Conservation (phyloP, 148 eudicot species). For the Fagopyrum esculentum region DNA sequence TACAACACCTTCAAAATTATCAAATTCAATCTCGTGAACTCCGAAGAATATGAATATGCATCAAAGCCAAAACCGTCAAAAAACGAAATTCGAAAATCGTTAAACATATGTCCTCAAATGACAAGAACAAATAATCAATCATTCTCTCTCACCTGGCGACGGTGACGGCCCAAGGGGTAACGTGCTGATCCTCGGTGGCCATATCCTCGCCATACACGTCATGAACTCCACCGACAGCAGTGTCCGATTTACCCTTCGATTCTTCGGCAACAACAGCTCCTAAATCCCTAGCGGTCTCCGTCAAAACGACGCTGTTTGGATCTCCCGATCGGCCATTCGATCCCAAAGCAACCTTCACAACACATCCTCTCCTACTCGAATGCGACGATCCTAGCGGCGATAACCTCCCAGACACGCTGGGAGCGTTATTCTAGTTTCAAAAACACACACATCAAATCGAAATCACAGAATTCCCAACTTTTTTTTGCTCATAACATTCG, state of each 20-base stretch:
- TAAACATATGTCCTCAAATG: not conserved
- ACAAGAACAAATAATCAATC: not conserved
- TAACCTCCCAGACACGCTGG: conserved; percentile 42
- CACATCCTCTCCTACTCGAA: conserved; percentile 25
- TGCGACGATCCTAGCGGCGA: conserved; percentile 28
- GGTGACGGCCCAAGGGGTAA: conserved; percentile 87
- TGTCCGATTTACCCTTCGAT: conserved; percentile 25
- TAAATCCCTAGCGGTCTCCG: conserved; percentile 28
- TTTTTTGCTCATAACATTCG: not conserved
- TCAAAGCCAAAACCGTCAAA: not conserved
- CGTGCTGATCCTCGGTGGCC: conserved; percentile 71
- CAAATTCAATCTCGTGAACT: not conserved
- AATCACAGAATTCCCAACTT: conserved; percentile 1
- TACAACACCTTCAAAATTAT: not conserved
- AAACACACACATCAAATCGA: not conserved
- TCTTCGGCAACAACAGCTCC: conserved; percentile 24
- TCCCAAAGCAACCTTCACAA: conserved; percentile 50
- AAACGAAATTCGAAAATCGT: not conserved
- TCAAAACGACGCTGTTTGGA: conserved; percentile 43
- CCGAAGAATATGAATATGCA: not conserved
- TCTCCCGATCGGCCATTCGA: conserved; percentile 47
- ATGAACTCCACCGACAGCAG: conserved; percentile 54
- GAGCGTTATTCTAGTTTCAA: conserved; percentile 47
- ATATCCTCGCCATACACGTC: conserved; percentile 88
- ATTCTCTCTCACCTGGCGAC: conserved; percentile 68